Evolutionary conservation across 352 stramenopile species (phyloP).

Genomic region (Phytophthora tubulina): DNA sequence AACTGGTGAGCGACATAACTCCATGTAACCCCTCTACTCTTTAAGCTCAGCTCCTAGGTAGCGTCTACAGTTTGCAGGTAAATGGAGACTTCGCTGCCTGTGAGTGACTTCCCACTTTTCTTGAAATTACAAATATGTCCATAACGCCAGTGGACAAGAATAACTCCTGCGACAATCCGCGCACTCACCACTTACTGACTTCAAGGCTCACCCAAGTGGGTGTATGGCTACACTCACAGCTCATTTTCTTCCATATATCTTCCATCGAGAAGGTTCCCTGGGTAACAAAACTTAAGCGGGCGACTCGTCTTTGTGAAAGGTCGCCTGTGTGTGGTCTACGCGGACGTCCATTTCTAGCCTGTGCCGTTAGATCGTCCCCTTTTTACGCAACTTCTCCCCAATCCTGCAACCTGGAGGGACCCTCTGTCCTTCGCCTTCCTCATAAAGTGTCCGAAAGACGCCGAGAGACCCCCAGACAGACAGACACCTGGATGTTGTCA

Average conservation of each 20-base stretch:
- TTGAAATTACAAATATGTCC: constrained; percentile 11
- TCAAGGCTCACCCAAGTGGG: too few relatives aligned
- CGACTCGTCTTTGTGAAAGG: not conserved
- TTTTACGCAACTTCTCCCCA: not conserved
- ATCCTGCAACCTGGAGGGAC: constrained; percentile 2
- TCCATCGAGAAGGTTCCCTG: not conserved
- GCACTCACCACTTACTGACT: too few relatives aligned
- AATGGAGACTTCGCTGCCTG: too few relatives aligned
- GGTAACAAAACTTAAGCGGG: too few relatives aligned
- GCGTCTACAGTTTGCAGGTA: too few relatives aligned
- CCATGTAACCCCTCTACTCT: too few relatives aligned
- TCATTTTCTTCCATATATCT: not conserved
- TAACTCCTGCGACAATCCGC: constrained; percentile 3
- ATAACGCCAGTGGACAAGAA: constrained; percentile 7
- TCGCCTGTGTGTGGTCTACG: constrained; percentile 6
- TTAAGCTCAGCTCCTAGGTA: too few relatives aligned
- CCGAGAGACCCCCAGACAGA: constrained; percentile 7
- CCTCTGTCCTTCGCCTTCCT: not conserved
- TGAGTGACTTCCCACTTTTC: not conserved
- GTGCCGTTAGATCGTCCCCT: not conserved
- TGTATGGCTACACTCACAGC: not conserved
- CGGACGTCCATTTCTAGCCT: not conserved
- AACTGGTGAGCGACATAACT: too few relatives aligned
- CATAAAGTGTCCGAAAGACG: constrained; percentile 7
- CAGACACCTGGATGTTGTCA: not conserved